Percentiles rank a stretch among this genome's conserved stretches.
phyloP scores from a whole-genome alignment of 768 basidiomycete genomes.

The Cubamyces sp. region DNA sequence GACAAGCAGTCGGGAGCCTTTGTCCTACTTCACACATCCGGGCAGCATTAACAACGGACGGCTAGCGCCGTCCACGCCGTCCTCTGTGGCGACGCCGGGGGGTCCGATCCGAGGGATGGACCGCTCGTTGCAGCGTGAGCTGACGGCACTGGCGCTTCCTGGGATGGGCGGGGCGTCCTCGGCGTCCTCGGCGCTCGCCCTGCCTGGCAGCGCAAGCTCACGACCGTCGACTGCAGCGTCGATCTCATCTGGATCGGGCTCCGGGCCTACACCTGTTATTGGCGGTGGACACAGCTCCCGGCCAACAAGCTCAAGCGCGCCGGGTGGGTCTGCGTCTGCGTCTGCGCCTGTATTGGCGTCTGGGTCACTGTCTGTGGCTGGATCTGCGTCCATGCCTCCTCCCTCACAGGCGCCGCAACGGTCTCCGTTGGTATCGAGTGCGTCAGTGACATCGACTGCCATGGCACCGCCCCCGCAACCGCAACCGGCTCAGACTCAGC shows the following conservation, averaged over 20 bases:
- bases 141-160: slow-evolving; percentile 24
- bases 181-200: slow-evolving; percentile 13
- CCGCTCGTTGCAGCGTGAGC: slow-evolving; percentile 13
- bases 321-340: too few species aligned
- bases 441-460: slow-evolving; percentile 19
- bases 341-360: too few species aligned
- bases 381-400: slow-evolving; percentile 18
- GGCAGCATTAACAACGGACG: slow-evolving; percentile 18
- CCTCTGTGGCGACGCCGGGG: slow-evolving; percentile 1
- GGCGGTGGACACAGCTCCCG: slow-evolving; percentile 11
- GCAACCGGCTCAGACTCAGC: slow-evolving; percentile 3
- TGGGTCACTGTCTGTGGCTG: neutral
- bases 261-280: too few species aligned
- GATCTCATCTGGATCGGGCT: slow-evolving; percentile 6
- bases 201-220: slow-evolving; percentile 20
- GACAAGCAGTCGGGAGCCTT: slow-evolving; percentile 18
- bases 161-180: slow-evolving; percentile 4
- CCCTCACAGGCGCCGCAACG: slow-evolving; percentile 26
- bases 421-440: slow-evolving; percentile 26
- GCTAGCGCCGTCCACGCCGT: slow-evolving; percentile 17
- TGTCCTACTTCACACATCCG: slow-evolving; percentile 32
- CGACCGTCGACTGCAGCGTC: slow-evolving; percentile 24
- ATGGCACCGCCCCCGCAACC: slow-evolving; percentile 19
- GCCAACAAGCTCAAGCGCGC: slow-evolving; percentile 7
- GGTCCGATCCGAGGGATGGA: slow-evolving; percentile 12